Evolutionary conservation across 192 early-diverging fungal genomes (phyloP), one percentile per base, ranked within the genome.

Genomic region (Dimargaris verticillata): DNA sequence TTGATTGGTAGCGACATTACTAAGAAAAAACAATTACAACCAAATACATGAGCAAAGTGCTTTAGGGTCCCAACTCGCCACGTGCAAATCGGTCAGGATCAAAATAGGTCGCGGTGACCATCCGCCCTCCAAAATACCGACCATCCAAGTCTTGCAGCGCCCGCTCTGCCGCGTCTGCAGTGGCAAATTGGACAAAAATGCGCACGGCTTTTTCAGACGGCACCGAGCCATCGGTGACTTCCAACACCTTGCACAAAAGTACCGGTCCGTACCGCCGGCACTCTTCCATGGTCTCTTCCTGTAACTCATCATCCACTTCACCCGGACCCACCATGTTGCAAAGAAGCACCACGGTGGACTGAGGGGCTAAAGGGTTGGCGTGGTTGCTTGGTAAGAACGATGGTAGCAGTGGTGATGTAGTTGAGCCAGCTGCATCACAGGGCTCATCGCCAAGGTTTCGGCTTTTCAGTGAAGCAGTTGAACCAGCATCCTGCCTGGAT

Each of bases 221-320:
- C 3, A 78, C 71, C 60, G 71, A 70, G 18, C 72, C 72, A 49
- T 76, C 66, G 46, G 80, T 70, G 25, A 82, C 78, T 74, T 87
- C 84, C 63, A 72, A 83, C 18, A 88, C 80, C 17, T 81, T 64
- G 54, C 84, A 86, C 41, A 72, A 64, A 24, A 79, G 80, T 1
- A 89, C 88, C n/a, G 68, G 62, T 1, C 88, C 88, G 63, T 80
- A 91, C 60, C 85, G 82, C n/a, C 70, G 68, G 65, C 88, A 91
- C 62, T 91, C 88, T 14, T 76, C 78, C 5, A 84, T 81, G 17
- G 87, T 88, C 66, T 91, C 88, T 44, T 81, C 69, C 63, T 88
- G 73, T 51, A 91, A 63, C 29, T 68, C 69, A 54, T 83, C 83
- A 53, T 91, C 88, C 0, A 88, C 88, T 67, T 89, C 82, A 5